These are phyloP conservation scores for Lignosus rhinocerotis DNA, from an alignment of 1,284 basidiomycete genomes.

Conservation along the genomic window DNA sequence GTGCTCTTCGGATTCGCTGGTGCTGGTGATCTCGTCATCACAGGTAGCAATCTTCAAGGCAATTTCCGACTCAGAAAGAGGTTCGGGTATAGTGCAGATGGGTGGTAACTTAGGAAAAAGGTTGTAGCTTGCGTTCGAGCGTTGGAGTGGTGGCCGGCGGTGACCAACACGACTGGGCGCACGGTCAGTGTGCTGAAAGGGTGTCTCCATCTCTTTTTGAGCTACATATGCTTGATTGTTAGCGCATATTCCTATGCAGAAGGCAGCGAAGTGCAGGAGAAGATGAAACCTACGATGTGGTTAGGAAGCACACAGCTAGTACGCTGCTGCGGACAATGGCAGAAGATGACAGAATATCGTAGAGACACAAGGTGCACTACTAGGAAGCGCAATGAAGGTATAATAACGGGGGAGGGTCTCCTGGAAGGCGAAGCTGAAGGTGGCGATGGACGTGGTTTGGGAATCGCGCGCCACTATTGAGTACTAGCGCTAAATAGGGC, in stretches of 20 bases:
- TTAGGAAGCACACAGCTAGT: no score
- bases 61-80: not conserved
- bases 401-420: not conserved
- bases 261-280: not conserved
- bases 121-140: constrained; percentile 9
- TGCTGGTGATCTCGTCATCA: not conserved
- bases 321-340: no score
- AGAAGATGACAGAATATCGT: no score
- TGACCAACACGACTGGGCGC: constrained; percentile 13
- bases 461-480: not conserved
- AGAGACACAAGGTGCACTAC: not conserved
- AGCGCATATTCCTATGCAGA: not conserved
- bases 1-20: constrained; percentile 5
- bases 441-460: not conserved
- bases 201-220: not conserved
- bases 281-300: no score
- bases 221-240: not conserved
- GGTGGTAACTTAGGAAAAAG: constrained; percentile 10
- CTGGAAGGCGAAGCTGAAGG: not conserved
- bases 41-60: no score
- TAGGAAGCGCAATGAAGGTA: no score
- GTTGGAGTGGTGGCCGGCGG: constrained; percentile 13
- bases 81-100: not conserved
- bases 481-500: not conserved
- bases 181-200: constrained; percentile 2